A percentile compares a stretch with the other conserved stretches of the same genome.
These are phyloP conservation scores for Castanopsis chinensis DNA, from an alignment of 306 rosid species.

Conservation along the genomic window DNA sequence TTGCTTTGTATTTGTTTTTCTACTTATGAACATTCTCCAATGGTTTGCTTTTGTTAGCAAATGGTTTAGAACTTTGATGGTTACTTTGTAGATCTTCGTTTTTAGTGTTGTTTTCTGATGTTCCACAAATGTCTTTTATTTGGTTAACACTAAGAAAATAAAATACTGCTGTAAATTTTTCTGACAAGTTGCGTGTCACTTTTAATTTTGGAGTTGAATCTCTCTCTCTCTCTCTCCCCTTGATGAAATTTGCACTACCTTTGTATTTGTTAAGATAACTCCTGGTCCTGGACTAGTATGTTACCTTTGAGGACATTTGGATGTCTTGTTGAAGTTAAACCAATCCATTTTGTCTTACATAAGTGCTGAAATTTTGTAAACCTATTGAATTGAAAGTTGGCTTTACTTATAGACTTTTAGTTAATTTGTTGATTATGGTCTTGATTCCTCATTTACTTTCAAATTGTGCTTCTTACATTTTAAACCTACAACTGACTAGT, in stretches of 20 bases:
- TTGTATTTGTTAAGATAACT: background rate
- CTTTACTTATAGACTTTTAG: background rate
- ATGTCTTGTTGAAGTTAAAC: background rate
- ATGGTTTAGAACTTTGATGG: background rate
- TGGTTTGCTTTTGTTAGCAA: background rate
- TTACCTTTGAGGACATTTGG: background rate
- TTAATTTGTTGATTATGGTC: background rate
- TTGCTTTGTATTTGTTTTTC: slow-evolving; percentile 2
- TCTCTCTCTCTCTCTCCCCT: background rate
- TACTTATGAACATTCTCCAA: background rate
- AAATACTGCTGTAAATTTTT: background rate
- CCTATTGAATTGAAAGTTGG: background rate
- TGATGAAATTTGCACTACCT: background rate
- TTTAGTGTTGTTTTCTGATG: background rate
- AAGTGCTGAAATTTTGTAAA: background rate
- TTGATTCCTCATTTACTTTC: background rate
- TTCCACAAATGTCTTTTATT: background rate
- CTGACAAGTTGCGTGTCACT: background rate
- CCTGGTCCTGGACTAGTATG: background rate
- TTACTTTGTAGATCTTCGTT: background rate
- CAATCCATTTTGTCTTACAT: slow-evolving; percentile 3
- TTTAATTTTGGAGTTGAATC: background rate
- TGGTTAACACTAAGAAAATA: background rate
- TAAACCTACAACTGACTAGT: background rate
- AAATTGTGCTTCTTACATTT: background rate